Percentiles rank a stretch among this genome's conserved stretches.
phyloP scores from a whole-genome alignment of 805 yeast species.

The Clavispora vitiphila region DNA sequence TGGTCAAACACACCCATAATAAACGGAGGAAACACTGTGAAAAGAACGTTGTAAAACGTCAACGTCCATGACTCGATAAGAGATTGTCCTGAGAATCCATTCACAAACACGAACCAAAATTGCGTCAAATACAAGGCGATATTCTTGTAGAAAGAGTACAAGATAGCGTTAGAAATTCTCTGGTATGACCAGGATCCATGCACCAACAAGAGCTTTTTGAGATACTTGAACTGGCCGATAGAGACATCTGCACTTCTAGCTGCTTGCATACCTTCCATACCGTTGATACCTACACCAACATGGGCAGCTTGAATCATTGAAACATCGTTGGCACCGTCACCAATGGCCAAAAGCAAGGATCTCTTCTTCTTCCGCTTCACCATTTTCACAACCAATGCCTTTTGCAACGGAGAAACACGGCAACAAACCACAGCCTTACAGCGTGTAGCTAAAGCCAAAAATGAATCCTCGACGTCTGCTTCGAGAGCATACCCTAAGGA shows the following conservation, averaged over 20 bases:
- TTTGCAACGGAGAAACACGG: constrained; percentile 95
- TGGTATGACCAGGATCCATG: constrained; percentile 99
- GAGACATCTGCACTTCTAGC: constrained; percentile 97
- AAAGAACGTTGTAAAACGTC: constrained; percentile 90
- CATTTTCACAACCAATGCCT: constrained; percentile 91
- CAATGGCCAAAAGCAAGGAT: constrained; percentile 80
- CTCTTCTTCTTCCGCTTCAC: constrained; percentile 75
- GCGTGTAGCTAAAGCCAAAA: constrained; percentile 72
- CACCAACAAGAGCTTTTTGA: constrained; percentile 77
- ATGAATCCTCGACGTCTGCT: constrained; percentile 67
- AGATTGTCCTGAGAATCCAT: constrained; percentile 92
- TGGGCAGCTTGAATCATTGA: constrained; percentile 99
- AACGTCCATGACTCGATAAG: constrained; percentile 97
- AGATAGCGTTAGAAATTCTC: constrained; percentile 84
- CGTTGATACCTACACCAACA: constrained; percentile 98
- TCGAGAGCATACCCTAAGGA: constrained; percentile 85
- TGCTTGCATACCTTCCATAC: constrained; percentile 99
- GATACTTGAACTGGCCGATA: constrained; percentile 88
- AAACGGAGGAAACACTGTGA: constrained; percentile 93
- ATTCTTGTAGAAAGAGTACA: constrained; percentile 93
- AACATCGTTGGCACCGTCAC: constrained; percentile 99
- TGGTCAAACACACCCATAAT: constrained; percentile 96
- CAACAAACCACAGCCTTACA: constrained; percentile 98
- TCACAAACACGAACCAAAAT: constrained; percentile 93
- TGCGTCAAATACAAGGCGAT: constrained; percentile 96